A percentile compares a stretch with the other conserved stretches of the same genome.
These are phyloP conservation scores for Albifimbria verrucaria DNA, from an alignment of 2,329 filamentous ascomycete species.

Conservation along the genomic window DNA sequence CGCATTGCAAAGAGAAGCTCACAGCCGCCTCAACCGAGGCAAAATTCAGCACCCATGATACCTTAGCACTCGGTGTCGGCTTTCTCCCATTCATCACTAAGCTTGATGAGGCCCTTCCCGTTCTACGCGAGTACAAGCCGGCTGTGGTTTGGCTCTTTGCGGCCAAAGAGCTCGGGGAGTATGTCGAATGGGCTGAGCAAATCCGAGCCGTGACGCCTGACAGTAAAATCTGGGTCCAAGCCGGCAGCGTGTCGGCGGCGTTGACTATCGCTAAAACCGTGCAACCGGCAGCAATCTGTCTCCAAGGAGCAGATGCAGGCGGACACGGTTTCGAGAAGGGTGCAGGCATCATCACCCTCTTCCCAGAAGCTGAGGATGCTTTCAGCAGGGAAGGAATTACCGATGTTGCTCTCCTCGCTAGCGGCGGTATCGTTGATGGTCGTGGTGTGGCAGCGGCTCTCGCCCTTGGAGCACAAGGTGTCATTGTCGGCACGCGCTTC, in stretches of 20 bases:
- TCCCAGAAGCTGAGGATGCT: not conserved
- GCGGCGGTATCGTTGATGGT: slow-evolving; percentile 3
- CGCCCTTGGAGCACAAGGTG: not conserved
- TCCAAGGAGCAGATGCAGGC: slow-evolving; percentile 2
- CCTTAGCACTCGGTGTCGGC: not conserved
- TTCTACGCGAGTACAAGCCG: slow-evolving; percentile 1
- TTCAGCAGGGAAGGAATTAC: not conserved
- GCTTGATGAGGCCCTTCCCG: not conserved
- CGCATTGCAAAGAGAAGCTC: not conserved
- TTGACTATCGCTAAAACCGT: not conserved
- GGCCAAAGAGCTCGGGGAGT: not conserved
- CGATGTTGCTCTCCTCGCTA: not conserved
- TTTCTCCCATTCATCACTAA: not conserved
- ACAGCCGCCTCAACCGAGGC: not conserved
- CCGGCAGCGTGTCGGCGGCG: slow-evolving; percentile 1
- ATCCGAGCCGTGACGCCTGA: not conserved
- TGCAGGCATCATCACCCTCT: slow-evolving; percentile 2
- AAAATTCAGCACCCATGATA: not conserved
- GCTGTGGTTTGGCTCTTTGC: slow-evolving; percentile 5
- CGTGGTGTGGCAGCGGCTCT: slow-evolving; percentile 2
- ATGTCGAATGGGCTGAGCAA: not conserved
- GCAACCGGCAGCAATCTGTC: not conserved
- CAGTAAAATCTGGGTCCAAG: slow-evolving; percentile 2
- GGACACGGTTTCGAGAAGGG: slow-evolving; percentile 2
- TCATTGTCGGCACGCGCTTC: not conserved